Evolutionary conservation across 2,329 filamentous ascomycete species (phyloP), one percentile per base, ranked within the genome.

Genomic region (Rhynchosporium secalis): DNA sequence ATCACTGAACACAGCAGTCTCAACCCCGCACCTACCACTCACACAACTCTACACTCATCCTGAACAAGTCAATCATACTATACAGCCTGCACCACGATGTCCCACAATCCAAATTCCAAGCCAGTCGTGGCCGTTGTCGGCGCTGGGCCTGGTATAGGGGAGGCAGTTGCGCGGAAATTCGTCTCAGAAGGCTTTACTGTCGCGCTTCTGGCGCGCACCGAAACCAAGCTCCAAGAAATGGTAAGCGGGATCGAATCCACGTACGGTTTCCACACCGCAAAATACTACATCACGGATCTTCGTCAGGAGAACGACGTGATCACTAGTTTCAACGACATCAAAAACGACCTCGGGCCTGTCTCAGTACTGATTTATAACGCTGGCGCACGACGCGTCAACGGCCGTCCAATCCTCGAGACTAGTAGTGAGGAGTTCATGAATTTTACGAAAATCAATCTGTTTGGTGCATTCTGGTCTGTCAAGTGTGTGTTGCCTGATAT

Each of bases 371-470:
- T 68, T 9, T 68, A 68, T 52, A 68, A 68, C 29, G 65, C 66
- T 3, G 66, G 66, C 7, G 66, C 66, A n/a, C 59, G 66, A 8
- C 58, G 66, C 26, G 66, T 68, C 1, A 68, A 68, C 45, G 66
- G 66, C n/a, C 57, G 56, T 9, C 54, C 58, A 6, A 62, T 68
- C 26, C 59, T 68, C 4, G 66, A 68, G 20, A 68, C 66, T 28
- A 67, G 52, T 3, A 64, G 36, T 8, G 66, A 68, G 57, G 66
- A 68, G 15, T 68, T 68, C 47, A 61, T 65, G 33, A 59, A 54
- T 31, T 68, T 68, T 46, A 68, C 66, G 3, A 68, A 67, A 36
- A 68, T 68, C 61, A 68, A 68, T n/a, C 65, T 67, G 5, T 67
- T 68, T 43, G 66, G 66, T n/a, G 65, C 65, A 1, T 66, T 68